Evolutionary conservation across 2,329 filamentous ascomycete species (phyloP), one percentile per base, ranked within the genome.

Genomic region (Didymella sp.): DNA sequence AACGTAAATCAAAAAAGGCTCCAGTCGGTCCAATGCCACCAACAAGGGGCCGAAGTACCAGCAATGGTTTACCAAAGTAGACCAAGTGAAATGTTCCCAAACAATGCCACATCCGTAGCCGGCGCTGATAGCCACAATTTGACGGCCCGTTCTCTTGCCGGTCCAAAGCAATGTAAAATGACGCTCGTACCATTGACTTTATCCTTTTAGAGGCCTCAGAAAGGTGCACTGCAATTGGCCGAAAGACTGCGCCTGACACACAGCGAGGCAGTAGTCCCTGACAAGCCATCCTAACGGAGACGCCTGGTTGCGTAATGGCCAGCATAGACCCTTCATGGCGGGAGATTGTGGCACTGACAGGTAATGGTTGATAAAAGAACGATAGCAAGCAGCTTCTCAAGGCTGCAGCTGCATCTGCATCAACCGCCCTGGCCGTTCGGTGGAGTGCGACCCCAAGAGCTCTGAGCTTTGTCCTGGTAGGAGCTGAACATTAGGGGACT

Each of bases 401-500:
- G 48, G 54, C 43, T 17, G 38, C 48, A 31, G 6, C 35, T 31
- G 8, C 6, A 17, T 1, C 17, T 45, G 25, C 11, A 73, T 77
- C 74, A 77, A 61, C 74, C 74, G 47, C 67, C 74, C 60, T 76
- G 74, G 44, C 74, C 74, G 52, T 75, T 74, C 1, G 73, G 71
- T 5, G 74, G 73, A 12, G 71, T 75, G 15, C 68, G 73, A n/a
- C 68, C 66, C 63, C 72, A 76, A 1, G 71, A 70, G 48, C 68
- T 73, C n/a, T 67, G 64, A 7, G 59, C 63, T 28, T 62, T 60
- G 17, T 71, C 66, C 28, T 68, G 58, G 49, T 74, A 80, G 5
- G 75, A 73, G 56, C 75, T 75, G 58, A 79, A 81, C 6, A 80
- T 66, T 28, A 80, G 50, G 8, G 78, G 77, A 56, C 76, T 79